A percentile compares a stretch with the other conserved stretches of the same genome.
phyloP scores from a whole-genome alignment of 129 eudicot genomes.

The Pulicaria dysenterica region DNA sequence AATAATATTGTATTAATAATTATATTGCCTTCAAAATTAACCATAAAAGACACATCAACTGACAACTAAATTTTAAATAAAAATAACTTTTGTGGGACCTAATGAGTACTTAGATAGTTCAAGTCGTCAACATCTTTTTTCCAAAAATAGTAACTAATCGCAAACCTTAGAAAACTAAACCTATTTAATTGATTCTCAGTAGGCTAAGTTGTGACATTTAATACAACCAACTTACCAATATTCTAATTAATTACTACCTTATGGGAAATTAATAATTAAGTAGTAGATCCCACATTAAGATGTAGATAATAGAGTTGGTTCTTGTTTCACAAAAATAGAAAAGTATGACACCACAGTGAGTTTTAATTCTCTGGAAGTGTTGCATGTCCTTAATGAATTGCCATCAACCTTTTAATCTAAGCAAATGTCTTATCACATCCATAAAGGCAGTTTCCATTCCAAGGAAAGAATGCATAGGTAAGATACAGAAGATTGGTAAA shows the following conservation, averaged over 20 bases:
- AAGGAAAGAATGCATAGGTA: conserved; percentile 41
- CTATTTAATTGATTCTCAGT: background rate
- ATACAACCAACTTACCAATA: conserved; percentile 22
- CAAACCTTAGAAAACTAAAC: conserved; percentile 20
- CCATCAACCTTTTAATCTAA: conserved; percentile 37
- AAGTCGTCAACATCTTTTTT: background rate
- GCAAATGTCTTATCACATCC: conserved; percentile 44
- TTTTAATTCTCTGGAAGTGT: conserved; percentile 44
- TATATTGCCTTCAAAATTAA: no score
- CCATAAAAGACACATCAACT: background rate
- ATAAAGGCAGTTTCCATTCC: conserved; percentile 33
- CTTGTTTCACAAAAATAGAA: conserved; percentile 43
- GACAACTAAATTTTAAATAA: background rate
- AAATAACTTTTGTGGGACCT: background rate
- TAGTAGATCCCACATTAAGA: conserved; percentile 35
- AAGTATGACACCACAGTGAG: conserved; percentile 33
- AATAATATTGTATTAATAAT: no score
- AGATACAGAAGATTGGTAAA: conserved; percentile 39
- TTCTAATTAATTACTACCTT: background rate
- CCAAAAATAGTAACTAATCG: conserved; percentile 11
- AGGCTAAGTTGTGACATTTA: conserved; percentile 20
- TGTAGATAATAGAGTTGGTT: conserved; percentile 38
- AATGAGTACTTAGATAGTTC: background rate
- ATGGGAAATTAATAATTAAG: conserved; percentile 3
- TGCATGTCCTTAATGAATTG: conserved; percentile 36